phyloP scores from a whole-genome alignment of 257 asterid genomes.

The Lycium ferocissimum region DNA sequence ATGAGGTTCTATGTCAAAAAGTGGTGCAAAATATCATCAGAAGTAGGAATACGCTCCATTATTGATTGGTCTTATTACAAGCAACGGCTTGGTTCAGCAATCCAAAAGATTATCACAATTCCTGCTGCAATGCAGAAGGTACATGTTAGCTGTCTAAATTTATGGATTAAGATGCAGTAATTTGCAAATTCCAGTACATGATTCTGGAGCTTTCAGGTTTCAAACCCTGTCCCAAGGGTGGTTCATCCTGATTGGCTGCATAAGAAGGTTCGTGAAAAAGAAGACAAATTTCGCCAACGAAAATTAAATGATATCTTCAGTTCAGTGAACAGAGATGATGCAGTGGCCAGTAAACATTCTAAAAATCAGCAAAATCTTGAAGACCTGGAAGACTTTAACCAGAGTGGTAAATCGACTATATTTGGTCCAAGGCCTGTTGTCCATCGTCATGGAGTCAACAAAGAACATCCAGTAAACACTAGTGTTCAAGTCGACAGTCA shows the following conservation, averaged over 20 bases:
- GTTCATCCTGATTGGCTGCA: conserved; percentile 99
- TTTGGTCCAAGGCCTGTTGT: conserved; percentile 73
- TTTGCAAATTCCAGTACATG: conserved; percentile 35
- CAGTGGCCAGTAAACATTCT: conserved; percentile 41
- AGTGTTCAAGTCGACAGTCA: conserved; percentile 46
- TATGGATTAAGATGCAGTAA: conserved; percentile 39
- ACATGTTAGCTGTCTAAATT: conserved; percentile 20
- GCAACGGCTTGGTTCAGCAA: conserved; percentile 91
- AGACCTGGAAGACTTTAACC: conserved; percentile 87
- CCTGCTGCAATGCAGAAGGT: conserved; percentile 99
- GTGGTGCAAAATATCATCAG: conserved; percentile 98
- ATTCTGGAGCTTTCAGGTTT: conserved; percentile 57
- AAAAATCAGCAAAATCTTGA: conserved; percentile 52
- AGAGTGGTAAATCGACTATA: conserved; percentile 47
- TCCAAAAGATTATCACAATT: conserved; percentile 92
- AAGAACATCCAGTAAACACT: conserved; percentile 45
- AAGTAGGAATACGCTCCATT: conserved; percentile 89
- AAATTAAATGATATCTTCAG: conserved; percentile 86
- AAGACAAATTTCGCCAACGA: conserved; percentile 91
- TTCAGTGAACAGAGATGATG: conserved; percentile 52
- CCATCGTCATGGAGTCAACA: conserved; percentile 56
- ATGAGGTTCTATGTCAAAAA: conserved; percentile 84
- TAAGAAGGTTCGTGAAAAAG: conserved; percentile 97
- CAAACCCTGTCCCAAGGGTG: conserved; percentile 99
- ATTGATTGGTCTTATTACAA: conserved; percentile 99